phyloP scores from a whole-genome alignment of 257 asterid species.

The Lavandula angustifolia region DNA sequence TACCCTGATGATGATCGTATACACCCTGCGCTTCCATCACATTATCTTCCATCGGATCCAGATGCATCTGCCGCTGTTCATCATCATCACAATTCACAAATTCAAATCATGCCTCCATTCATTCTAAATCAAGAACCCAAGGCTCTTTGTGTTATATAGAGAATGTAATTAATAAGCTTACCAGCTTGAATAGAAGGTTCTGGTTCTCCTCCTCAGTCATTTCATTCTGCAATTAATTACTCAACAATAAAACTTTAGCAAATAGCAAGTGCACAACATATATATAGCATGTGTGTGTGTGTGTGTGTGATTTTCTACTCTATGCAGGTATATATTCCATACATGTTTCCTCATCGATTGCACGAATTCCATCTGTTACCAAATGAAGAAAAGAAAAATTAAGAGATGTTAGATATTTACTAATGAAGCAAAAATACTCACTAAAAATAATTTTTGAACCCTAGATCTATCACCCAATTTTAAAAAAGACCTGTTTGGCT shows the following conservation, averaged over 20 bases:
- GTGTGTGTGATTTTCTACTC: background rate
- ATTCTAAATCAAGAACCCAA: too few relatives aligned
- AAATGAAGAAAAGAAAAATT: background rate
- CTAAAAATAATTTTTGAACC: too few relatives aligned
- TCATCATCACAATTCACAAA: background rate
- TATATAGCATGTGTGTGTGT: background rate
- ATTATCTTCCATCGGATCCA: conserved; percentile 59
- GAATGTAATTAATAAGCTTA: conserved; percentile 25
- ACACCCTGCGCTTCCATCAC: conserved; percentile 55
- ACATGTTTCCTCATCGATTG: conserved; percentile 61
- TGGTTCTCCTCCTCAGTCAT: conserved; percentile 64
- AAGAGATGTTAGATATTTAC: background rate
- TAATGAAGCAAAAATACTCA: too few relatives aligned
- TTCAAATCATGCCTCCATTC: too few relatives aligned
- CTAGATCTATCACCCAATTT: background rate
- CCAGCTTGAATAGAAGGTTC: conserved; percentile 62
- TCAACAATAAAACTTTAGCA: conserved; percentile 16
- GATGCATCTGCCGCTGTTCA: conserved; percentile 60
- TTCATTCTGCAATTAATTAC: conserved; percentile 43
- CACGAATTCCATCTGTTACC: conserved; percentile 55
- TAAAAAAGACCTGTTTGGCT: conserved; percentile 52
- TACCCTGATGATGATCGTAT: conserved; percentile 46
- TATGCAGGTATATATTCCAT: background rate
- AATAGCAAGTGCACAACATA: background rate
- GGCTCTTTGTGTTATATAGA: background rate